phyloP scores from a whole-genome alignment of 805 yeast genomes.

The Millerozyma acaciae region DNA sequence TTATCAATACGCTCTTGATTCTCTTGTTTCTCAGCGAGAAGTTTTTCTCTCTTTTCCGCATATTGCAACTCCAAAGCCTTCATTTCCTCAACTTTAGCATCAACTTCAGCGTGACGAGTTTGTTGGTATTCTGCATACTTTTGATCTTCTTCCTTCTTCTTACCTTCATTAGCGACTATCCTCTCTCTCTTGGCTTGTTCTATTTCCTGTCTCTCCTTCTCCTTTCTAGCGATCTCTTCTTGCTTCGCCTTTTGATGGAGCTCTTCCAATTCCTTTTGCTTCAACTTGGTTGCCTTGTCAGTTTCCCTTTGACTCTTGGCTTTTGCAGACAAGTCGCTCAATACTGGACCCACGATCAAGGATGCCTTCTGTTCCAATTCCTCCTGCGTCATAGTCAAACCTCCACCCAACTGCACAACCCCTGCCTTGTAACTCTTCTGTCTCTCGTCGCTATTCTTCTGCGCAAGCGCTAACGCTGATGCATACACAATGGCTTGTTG shows the following conservation, averaged over 20 bases:
- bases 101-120: conserved; percentile 28
- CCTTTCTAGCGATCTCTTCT: conserved; percentile 24
- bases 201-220: conserved; percentile 31
- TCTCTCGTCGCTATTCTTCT: conserved; percentile 59
- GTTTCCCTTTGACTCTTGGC: conserved; percentile 65
- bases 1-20: conserved; percentile 43
- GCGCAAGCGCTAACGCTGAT: conserved; percentile 75
- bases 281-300: conserved; percentile 29
- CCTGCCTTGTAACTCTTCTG: conserved; percentile 47
- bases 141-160: conserved; percentile 28
- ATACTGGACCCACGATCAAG: conserved; percentile 76
- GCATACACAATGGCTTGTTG: conserved; percentile 57
- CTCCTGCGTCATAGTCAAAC: conserved; percentile 65
- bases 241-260: conserved; percentile 29
- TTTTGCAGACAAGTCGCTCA: conserved; percentile 65
- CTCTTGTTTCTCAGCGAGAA: conserved; percentile 44
- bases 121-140: conserved; percentile 26
- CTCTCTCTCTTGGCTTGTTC: conserved; percentile 36
- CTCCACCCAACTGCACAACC: conserved; percentile 78
- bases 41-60: conserved; percentile 36
- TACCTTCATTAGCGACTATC: conserved; percentile 26
- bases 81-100: conserved; percentile 23
- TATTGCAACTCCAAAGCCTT: conserved; percentile 35
- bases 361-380: conserved; percentile 81
- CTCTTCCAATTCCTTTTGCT: conserved; percentile 31